Evolutionary conservation across 768 basidiomycete genomes (phyloP).

Genomic region (Agaricus blazei): DNA sequence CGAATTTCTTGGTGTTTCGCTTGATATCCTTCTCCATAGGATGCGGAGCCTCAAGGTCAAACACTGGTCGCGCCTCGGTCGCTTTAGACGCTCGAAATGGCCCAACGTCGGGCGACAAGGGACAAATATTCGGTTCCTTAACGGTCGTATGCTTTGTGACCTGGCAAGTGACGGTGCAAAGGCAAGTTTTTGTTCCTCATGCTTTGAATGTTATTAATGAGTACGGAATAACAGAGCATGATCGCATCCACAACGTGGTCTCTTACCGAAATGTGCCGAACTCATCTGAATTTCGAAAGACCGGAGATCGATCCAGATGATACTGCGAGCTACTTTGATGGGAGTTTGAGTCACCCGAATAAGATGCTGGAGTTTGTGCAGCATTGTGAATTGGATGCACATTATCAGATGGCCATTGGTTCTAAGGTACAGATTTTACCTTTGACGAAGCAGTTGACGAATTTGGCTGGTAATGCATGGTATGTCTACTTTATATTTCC

Average conservation of each 20-base stretch:
- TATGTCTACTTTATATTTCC: slow-evolving; percentile 21
- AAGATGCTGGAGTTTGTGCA: slow-evolving; percentile 82
- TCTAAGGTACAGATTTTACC: slow-evolving; percentile 92
- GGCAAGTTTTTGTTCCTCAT: slow-evolving; percentile 34
- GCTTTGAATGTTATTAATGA: not conserved
- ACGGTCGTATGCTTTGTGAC: slow-evolving; percentile 87
- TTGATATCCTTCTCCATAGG: slow-evolving; percentile 87
- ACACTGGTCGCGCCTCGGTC: slow-evolving; percentile 91
- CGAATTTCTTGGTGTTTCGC: slow-evolving; percentile 84
- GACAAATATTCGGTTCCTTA: slow-evolving; percentile 76
- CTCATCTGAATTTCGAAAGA: slow-evolving; percentile 79
- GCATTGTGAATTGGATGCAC: slow-evolving; percentile 94
- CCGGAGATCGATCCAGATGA: slow-evolving; percentile 97
- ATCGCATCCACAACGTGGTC: slow-evolving; percentile 98
- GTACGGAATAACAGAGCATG: slow-evolving; percentile 61
- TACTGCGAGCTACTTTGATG: slow-evolving; percentile 86
- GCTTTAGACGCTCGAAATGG: slow-evolving; percentile 83
- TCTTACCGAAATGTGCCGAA: slow-evolving; percentile 92
- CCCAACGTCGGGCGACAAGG: slow-evolving; percentile 79
- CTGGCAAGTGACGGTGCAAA: slow-evolving; percentile 93
- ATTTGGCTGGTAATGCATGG: slow-evolving; percentile 97
- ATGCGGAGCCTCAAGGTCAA: slow-evolving; percentile 89
- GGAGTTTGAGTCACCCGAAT: slow-evolving; percentile 69
- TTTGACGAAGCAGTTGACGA: slow-evolving; percentile 89
- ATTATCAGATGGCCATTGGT: slow-evolving; percentile 96